Evolutionary conservation across 2,329 filamentous ascomycete genomes (phyloP), one percentile per base, ranked within the genome.

Genomic region (Cladosporium sp.): DNA sequence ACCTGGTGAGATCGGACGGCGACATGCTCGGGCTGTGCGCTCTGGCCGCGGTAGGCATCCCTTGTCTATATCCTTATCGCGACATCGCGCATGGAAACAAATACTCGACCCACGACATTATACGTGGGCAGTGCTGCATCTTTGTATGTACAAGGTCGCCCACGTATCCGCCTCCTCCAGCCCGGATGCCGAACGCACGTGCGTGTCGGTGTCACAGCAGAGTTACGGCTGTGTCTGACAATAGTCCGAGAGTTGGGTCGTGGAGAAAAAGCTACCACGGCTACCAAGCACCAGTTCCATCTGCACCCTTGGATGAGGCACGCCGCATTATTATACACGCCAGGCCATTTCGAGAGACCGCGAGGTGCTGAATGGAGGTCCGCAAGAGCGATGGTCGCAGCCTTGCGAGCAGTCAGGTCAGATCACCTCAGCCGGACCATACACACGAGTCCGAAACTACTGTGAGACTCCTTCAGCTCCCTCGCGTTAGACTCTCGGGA

Each of bases 121-220:
- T 27, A 27, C 22, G 9, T 27, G 22, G 22, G 5, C 4, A 9
- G 22, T 9, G 22, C 22, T 27, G 22, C 22, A 27, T 27, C 22
- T 27, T 5, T 27, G 22, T 27, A 27, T 9, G 22, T 9, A 9
- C 22, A 5, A 9, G 22, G 5, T 27, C 22, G 22, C 9, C 22
- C 22, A 15, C 32, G n/a, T n/a, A n/a, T n/a, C n/a, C 32, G 11
- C 32, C 9, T 15, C 13, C 32, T 17, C 13, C 32, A 7, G 32
- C 44, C 44, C 45, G 19, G 37, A 48, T 24, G 37, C 45, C 45
- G 45, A 34, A n/a, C 37, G 45, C 45, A 48, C 45, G 45, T 34
- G 37, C 45, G 18, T 41, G 36, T 27, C 45, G 40, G 43, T 47
- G 18, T 39, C 43, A 47, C 9, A 22, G 29, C 36, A 41, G 32